Conservation (phyloP, 2,329 filamentous ascomycete species). For the Chrysosporium keratinophilum region DNA sequence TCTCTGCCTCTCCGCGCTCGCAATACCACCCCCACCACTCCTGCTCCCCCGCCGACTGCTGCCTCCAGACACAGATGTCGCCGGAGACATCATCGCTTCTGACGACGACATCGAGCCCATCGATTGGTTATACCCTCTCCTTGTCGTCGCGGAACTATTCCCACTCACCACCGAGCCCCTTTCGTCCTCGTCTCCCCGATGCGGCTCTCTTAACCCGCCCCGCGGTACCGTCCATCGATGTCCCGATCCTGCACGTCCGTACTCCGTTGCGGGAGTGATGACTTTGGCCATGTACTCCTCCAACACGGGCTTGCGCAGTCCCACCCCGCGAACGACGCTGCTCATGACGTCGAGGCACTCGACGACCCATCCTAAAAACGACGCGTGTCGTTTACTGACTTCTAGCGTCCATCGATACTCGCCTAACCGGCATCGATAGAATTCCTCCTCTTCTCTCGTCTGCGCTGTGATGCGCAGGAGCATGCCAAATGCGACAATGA, state of each 20-base stretch:
- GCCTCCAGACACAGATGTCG: conserved; percentile 12
- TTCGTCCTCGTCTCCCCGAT: not conserved
- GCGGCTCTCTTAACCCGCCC: not conserved
- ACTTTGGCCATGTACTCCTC: conserved; percentile 30
- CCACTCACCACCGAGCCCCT: not conserved
- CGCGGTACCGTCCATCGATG: not conserved
- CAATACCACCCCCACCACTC: not conserved
- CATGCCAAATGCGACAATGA: conserved; percentile 89
- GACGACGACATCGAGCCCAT: not conserved
- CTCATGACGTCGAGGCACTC: conserved; percentile 64
- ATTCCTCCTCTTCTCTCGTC: conserved; percentile 78
- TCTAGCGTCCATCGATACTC: conserved; percentile 93
- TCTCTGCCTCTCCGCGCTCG: not conserved
- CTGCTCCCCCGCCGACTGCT: conserved; percentile 7
- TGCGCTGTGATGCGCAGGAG: conserved; percentile 83
- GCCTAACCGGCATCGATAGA: conserved; percentile 72
- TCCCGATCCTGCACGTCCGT: not conserved
- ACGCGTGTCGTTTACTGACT: conserved; percentile 65
- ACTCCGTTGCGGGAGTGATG: not conserved
- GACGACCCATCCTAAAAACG: conserved; percentile 53
- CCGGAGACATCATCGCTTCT: conserved; percentile 9
- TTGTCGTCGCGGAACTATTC: not conserved
- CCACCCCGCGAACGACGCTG: conserved; percentile 48
- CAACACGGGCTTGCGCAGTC: conserved; percentile 49
- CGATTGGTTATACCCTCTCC: conserved; percentile 5